These are phyloP conservation scores for Trametopsis cervina DNA, from an alignment of 768 basidiomycete genomes.

Conservation along the genomic window DNA sequence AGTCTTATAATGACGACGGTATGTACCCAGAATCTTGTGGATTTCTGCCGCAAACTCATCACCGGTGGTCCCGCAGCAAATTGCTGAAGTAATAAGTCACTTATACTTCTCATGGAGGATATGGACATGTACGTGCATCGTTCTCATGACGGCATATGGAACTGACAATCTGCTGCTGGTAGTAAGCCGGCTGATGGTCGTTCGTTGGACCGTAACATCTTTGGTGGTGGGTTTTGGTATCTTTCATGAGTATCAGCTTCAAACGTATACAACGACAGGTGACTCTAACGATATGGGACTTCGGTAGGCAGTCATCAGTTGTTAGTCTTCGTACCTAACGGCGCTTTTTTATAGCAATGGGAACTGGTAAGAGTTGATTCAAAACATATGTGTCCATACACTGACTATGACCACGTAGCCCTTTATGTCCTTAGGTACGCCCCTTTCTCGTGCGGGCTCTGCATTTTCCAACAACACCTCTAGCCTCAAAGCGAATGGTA, in stretches of 20 bases:
- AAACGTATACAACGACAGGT: not conserved
- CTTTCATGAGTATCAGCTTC: not conserved
- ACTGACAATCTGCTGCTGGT: not conserved
- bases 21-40: no score
- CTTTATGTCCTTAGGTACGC: not conserved
- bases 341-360: not conserved
- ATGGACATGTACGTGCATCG: not conserved
- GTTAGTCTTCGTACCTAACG: not conserved
- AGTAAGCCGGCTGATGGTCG: not conserved
- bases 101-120: not conserved
- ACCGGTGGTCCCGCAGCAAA: no score
- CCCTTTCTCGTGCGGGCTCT: no score
- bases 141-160: not conserved
- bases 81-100: not conserved
- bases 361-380: not conserved
- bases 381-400: not conserved
- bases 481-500: not conserved
- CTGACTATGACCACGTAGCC: not conserved
- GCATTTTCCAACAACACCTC: not conserved
- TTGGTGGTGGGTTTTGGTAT: not conserved
- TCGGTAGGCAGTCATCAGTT: not conserved
- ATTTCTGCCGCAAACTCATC: no score
- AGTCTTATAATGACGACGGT: not conserved
- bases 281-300: not conserved
- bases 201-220: not conserved